Base-by-base conservation (phyloP, 1,284 basidiomycete species). In the Microbotryomycetes sp. region DNA sequence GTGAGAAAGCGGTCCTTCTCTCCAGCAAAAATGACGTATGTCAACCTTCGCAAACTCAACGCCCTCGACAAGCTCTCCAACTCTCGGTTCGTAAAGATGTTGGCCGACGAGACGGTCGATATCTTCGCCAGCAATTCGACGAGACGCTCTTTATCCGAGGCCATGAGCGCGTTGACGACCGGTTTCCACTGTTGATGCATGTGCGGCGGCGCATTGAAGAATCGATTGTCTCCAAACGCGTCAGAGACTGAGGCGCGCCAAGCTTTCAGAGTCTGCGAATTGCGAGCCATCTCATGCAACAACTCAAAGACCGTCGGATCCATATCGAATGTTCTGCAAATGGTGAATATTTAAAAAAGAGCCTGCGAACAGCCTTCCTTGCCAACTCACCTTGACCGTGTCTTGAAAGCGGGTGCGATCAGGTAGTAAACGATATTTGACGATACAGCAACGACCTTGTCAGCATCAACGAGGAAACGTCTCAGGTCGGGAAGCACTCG, bases 21-120 rank as follows among this genome's bases (percentile, higher is more conserved):
- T 11, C 86, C 90, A 0, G 88, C 80, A 58, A 91, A 86, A 11
- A 98, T 76, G 23, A 89, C 82, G 71, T 90, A 91, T 5, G 92
- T 89, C 49, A 98, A 78, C 35, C 96, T 80, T 41, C 96, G 84
- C 26, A 99, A 79, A 70, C 90, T 94, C 56, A 92, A 78, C 1
- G 91, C 90, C n/a, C 91, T 85, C 16, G 87, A 79, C 0, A 91
- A 78, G 81, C 89, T 91, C 77, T 99, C 96, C 56, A 91, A 87
- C 75, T 98, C 94, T 55, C 89, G 81, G 72, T 93, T 98, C 23
- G 91, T 87, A 75, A 99, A 99, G 61, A 99, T 97, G 73, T 97
- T 98, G 27, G 90, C 86, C 0, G 92, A 93, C 2, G 92, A 86
- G 0, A 86, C 84, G 1, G 90, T 86, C 0, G 88, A 85, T 58